These are phyloP conservation scores for Terana coerulea DNA, from an alignment of 768 basidiomycete species.

Conservation along the genomic window DNA sequence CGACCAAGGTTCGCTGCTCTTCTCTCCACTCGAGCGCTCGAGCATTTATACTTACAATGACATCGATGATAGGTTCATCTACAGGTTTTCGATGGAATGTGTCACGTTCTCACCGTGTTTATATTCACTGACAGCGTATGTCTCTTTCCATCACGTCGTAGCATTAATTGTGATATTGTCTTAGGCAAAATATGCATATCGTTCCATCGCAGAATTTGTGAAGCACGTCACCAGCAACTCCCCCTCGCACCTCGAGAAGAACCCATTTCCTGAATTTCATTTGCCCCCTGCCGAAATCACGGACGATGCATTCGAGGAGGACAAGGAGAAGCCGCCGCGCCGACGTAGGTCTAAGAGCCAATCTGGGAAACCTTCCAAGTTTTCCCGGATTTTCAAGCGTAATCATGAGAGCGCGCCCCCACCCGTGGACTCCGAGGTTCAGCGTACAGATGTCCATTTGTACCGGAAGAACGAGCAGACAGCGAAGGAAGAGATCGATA, in stretches of 20 bases:
- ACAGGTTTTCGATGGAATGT: conserved; percentile 75
- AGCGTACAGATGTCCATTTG: conserved; percentile 22
- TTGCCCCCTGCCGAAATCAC: conserved; percentile 25
- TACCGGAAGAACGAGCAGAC: conserved; percentile 29
- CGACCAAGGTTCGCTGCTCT: conserved; percentile 45
- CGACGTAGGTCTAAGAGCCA: neutral
- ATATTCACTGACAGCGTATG: conserved; percentile 58
- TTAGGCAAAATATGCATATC: conserved; percentile 58
- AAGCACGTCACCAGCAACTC: conserved; percentile 46
- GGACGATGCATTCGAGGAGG: conserved; percentile 20
- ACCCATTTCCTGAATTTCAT: conserved; percentile 46
- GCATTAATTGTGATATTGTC: neutral
- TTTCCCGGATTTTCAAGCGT: neutral
- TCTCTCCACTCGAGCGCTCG: no score
- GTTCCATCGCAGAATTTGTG: conserved; percentile 53
- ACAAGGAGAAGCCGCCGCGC: neutral
- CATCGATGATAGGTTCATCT: conserved; percentile 68
- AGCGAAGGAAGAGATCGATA: conserved; percentile 28
- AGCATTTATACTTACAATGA: neutral
- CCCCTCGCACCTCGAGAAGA: conserved; percentile 32
- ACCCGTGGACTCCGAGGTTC: neutral
- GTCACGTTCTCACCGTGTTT: conserved; percentile 73
- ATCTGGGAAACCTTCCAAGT: neutral
- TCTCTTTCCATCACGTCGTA: neutral
- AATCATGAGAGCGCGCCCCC: neutral